A percentile compares a stretch with the other conserved stretches of the same genome.
Conservation (phyloP, 2,329 filamentous ascomycete species). For the Nemania serpens region DNA sequence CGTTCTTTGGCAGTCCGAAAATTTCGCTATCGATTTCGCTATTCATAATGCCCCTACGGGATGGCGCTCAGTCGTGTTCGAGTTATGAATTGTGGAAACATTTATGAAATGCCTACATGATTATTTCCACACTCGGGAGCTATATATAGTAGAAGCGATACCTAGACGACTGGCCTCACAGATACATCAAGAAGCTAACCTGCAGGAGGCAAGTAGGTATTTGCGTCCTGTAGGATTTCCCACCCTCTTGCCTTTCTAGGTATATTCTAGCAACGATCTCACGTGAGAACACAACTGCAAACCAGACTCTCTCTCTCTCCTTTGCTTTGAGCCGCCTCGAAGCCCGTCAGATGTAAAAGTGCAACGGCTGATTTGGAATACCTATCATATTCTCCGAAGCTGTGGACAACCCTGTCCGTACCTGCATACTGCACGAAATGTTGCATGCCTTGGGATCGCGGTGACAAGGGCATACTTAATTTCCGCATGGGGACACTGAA, state of each 20-base stretch:
- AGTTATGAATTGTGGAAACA: not conserved
- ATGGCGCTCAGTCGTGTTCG: not conserved
- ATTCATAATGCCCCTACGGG: not conserved
- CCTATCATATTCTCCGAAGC: slow-evolving; percentile 6
- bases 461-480: not conserved
- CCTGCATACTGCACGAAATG: slow-evolving; percentile 21
- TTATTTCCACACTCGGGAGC: not conserved
- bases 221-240: slow-evolving; percentile 21
- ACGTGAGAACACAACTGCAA: slow-evolving; percentile 5
- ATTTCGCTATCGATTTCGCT: not conserved
- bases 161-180: no score
- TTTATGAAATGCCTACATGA: not conserved
- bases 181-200: no score
- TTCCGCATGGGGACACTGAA: not conserved
- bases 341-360: slow-evolving; percentile 1
- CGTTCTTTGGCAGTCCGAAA: not conserved
- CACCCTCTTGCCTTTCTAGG: slow-evolving; percentile 17
- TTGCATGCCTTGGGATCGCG: not conserved
- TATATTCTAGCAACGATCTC: not conserved
- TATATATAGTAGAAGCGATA: slow-evolving; percentile 8
- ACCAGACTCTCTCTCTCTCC: slow-evolving; percentile 6
- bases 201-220: not conserved
- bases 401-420: not conserved
- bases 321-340: slow-evolving; percentile 8
- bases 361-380: slow-evolving; percentile 17